A percentile compares a stretch with the other conserved stretches of the same genome.
Conservation (phyloP, 2,329 filamentous ascomycete species). For the Aspergillus tubingensis region DNA sequence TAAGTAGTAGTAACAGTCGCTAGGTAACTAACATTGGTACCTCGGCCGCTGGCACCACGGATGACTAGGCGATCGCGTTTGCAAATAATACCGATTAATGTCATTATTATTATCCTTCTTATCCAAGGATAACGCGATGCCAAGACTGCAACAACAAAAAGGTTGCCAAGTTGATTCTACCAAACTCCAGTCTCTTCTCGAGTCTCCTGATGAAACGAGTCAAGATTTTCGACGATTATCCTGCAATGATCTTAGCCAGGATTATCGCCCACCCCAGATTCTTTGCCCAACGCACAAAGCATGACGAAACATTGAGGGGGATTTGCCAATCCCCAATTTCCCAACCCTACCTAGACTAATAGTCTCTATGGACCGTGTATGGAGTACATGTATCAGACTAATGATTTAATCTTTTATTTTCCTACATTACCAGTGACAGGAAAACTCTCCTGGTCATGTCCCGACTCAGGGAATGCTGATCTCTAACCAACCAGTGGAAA, state of each 20-base stretch:
- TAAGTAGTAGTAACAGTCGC: not conserved
- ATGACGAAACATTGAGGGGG: not conserved
- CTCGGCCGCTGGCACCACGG: not conserved
- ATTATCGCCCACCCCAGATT: not conserved
- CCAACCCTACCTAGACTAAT: no score
- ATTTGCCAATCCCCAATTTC: not conserved
- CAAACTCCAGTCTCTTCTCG: not conserved
- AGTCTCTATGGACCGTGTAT: not conserved
- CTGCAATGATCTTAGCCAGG: not conserved
- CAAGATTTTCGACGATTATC: not conserved
- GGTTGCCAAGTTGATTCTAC: not conserved
- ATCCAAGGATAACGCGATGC: not conserved
- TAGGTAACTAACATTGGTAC: not conserved
- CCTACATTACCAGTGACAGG: not conserved
- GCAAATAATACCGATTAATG: constrained; percentile 1
- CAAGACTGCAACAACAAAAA: not conserved
- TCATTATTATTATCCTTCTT: not conserved
- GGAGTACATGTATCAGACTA: not conserved
- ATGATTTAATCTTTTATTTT: not conserved
- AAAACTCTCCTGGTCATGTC: not conserved
- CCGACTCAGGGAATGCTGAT: constrained; percentile 12
- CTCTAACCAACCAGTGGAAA: constrained; percentile 18
- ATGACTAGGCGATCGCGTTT: not conserved
- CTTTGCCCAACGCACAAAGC: not conserved
- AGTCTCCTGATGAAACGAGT: not conserved